Base-by-base conservation (phyloP, 331 rosid species). In the Erythrophleum ivorense region DNA sequence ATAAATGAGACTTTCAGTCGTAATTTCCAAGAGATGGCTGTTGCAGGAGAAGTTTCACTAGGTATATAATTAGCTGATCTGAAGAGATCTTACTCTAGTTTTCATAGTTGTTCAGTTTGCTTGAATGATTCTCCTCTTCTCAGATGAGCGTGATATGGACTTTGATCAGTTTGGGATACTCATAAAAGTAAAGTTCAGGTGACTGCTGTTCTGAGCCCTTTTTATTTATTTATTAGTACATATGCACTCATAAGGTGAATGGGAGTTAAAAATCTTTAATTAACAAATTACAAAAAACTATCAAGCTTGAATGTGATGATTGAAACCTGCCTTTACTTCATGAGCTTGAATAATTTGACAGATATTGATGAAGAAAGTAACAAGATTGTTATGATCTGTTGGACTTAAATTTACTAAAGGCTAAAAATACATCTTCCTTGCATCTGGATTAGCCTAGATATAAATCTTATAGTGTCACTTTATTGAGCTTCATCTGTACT, bases 181-280 rank as follows among this genome's bases (percentile, higher is more conserved):
- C 31, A 90, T 93, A 84, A 95, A 95, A 91, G 99, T 95, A 41
- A 95, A 95, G 88, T 95, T 95, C 92, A 95, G 99, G 99, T 95
- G 88, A 88, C 71, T 65, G 71, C 65, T 68, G 54, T 75, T 80
- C 67, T 36, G 59, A 68, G 46, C 66, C 69, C 34, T 38, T 38
- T 69, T 48, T 24, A 43, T 11, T 62, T 14, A 33, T 53, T 82
- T 67, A 9, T 14, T 38, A 31, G 75, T 34, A 52, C 13, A 70
- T 18, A 62, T 38, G 53, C 75, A 59, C 46, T 79, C 63, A 62
- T 34, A 3, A 24, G 69, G 36, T n/a, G 43, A 40, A 21, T 77
- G 15, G 69, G 59, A 59, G 65, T 59, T 70, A 71, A 57, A 58
- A 19, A 38, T 71, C 49, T 34, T 53, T 73, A 19, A 24, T 65